A percentile compares a stretch with the other conserved stretches of the same genome.
Conservation (phyloP, 371 early-diverging fungal genomes). For the Thermomucor indicae-seudaticae region DNA sequence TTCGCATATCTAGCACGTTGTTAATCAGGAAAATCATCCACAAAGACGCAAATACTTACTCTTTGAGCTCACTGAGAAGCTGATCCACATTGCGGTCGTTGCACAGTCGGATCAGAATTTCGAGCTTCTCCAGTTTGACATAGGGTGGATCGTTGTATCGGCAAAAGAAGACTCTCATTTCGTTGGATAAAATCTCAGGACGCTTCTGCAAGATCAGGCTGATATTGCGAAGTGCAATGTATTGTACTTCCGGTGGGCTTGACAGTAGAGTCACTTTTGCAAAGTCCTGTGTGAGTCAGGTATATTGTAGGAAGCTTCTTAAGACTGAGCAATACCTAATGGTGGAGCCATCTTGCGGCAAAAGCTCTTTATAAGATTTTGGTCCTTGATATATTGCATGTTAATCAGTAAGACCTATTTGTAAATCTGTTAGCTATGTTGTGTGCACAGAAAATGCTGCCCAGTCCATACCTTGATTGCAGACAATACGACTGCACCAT, state of each 20-base stretch:
- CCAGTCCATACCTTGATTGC: conserved; percentile 57
- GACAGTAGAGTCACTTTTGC: conserved; percentile 79
- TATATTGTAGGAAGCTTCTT: background rate
- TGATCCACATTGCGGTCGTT: conserved; percentile 77
- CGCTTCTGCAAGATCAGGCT: conserved; percentile 79
- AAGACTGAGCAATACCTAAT: conserved; percentile 48
- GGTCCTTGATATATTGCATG: conserved; percentile 62
- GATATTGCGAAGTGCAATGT: conserved; percentile 91
- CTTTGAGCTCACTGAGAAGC: conserved; percentile 87
- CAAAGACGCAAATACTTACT: too few species aligned
- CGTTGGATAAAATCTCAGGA: conserved; percentile 79
- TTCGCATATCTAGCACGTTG: conserved; percentile 66
- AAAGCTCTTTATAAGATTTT: conserved; percentile 61
- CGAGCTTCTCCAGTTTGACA: conserved; percentile 92
- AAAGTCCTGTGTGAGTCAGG: background rate
- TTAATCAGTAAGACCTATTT: conserved; percentile 64
- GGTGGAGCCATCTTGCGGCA: conserved; percentile 89
- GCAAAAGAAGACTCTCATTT: conserved; percentile 92
- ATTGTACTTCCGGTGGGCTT: conserved; percentile 90
- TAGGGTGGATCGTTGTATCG: conserved; percentile 97
- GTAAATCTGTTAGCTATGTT: too few species aligned
- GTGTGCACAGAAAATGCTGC: background rate
- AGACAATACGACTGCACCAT: conserved; percentile 65
- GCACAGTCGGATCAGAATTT: conserved; percentile 82
- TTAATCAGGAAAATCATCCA: too few species aligned